Percentiles rank a stretch among this genome's conserved stretches.
phyloP scores from a whole-genome alignment of 192 early-diverging fungal genomes.

The Oehlia diaphana region DNA sequence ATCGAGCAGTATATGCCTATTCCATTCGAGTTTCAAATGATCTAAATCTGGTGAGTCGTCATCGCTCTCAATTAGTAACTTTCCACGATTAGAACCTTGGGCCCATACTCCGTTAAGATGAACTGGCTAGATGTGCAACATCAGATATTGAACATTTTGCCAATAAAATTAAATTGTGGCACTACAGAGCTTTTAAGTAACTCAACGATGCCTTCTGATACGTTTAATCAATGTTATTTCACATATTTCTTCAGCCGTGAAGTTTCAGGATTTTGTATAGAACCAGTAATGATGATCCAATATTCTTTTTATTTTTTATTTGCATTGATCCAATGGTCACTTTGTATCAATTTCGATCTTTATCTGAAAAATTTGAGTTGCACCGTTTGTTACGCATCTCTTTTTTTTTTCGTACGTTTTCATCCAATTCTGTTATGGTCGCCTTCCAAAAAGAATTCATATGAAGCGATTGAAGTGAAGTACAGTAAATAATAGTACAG shows the following conservation, averaged over 20 bases:
- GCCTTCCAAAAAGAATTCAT: background rate
- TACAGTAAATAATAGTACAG: background rate
- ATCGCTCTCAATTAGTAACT: background rate
- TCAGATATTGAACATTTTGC: slow-evolving; percentile 12
- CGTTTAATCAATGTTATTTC: background rate
- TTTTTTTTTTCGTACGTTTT: background rate
- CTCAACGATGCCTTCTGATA: background rate
- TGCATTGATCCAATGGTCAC: background rate
- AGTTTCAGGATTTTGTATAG: background rate
- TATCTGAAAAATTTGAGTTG: background rate
- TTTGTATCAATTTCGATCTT: background rate
- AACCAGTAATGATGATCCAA: background rate
- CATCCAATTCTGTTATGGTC: background rate
- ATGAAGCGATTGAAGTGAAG: background rate
- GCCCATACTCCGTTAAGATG: slow-evolving; percentile 20
- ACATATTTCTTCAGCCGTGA: background rate
- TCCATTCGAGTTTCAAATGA: slow-evolving; percentile 17
- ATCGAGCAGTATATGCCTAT: slow-evolving; percentile 9
- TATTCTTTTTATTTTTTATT: too few relatives aligned
- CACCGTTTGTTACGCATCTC: background rate
- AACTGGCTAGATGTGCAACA: background rate
- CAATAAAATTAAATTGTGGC: background rate
- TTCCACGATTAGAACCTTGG: slow-evolving; percentile 13
- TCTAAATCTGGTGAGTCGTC: background rate
- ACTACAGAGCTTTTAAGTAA: background rate